phyloP scores from a whole-genome alignment of 208 protist species.

The Acanthamoeba triangularis region DNA sequence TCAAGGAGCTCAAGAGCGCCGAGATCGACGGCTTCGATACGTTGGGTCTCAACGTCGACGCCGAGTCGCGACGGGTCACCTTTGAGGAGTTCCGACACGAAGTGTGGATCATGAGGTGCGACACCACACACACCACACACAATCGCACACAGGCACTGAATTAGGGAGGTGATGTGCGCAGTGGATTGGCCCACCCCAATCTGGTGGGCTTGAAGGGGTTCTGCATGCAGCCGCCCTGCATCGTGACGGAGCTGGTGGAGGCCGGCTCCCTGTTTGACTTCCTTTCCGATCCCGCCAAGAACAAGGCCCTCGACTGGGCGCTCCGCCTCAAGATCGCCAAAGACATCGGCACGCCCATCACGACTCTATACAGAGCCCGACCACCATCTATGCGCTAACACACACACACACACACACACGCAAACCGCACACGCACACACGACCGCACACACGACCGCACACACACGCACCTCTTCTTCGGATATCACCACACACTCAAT shows the following conservation, averaged over 20 bases:
- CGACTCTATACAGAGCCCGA: not conserved
- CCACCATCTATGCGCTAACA: no score
- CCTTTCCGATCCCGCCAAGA: not conserved
- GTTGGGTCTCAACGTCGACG: not conserved
- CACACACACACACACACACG: not conserved
- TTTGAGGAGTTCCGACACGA: constrained; percentile 69
- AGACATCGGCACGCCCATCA: not conserved
- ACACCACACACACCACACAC: not conserved
- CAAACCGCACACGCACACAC: no score
- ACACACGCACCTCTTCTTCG: no score
- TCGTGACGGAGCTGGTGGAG: constrained; percentile 10
- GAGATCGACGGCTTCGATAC: not conserved
- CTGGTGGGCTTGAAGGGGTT: not conserved
- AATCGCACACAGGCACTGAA: not conserved
- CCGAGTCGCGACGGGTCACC: not conserved
- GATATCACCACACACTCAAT: no score
- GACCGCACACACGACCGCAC: no score
- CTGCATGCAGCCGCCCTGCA: constrained; percentile 54
- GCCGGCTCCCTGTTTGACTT: constrained; percentile 22
- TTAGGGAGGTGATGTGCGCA: not conserved
- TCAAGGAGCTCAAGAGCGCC: constrained; percentile 56
- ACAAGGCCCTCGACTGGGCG: not conserved
- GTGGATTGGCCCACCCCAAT: constrained; percentile 15
- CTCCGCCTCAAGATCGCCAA: constrained; percentile 68
- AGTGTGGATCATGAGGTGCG: constrained; percentile 70